Evolutionary conservation across 2,329 filamentous ascomycete species (phyloP).

Genomic region (Celoporthe dispersa): DNA sequence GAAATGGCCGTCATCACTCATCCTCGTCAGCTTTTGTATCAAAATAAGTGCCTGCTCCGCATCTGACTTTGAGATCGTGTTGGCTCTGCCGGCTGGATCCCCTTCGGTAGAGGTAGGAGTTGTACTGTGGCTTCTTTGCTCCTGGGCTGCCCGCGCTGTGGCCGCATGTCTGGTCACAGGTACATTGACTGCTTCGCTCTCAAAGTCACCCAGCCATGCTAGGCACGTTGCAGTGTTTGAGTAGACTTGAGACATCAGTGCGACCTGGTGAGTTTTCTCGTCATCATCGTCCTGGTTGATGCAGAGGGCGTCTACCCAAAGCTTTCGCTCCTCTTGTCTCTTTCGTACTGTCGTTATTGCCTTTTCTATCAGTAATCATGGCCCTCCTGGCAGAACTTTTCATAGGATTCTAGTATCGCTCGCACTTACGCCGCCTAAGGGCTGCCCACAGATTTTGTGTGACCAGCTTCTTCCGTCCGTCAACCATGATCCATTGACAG

Average conservation of each 20-base stretch:
- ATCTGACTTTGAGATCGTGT: background rate
- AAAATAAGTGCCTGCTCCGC: background rate
- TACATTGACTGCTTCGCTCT: background rate
- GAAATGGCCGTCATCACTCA: background rate
- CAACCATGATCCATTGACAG: background rate
- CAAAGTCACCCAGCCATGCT: background rate
- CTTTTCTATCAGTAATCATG: background rate
- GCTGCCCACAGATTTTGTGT: background rate
- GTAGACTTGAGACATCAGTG: background rate
- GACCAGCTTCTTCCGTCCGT: background rate
- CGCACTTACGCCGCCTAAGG: background rate
- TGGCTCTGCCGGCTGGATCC: background rate
- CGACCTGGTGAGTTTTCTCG: background rate
- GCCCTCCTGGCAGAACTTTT: too few species aligned
- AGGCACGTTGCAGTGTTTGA: background rate
- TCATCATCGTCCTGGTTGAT: background rate
- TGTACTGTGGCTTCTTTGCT: background rate
- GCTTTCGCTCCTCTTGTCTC: background rate
- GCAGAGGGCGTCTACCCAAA: conserved; percentile 8
- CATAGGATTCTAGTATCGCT: background rate
- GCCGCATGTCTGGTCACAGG: background rate
- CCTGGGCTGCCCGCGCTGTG: background rate
- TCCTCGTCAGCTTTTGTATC: background rate
- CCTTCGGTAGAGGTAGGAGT: background rate
- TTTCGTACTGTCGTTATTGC: background rate